Percentiles rank a stretch among this genome's conserved stretches.
Conservation (phyloP, 345 rosid genomes). For the Heritiera littoralis region DNA sequence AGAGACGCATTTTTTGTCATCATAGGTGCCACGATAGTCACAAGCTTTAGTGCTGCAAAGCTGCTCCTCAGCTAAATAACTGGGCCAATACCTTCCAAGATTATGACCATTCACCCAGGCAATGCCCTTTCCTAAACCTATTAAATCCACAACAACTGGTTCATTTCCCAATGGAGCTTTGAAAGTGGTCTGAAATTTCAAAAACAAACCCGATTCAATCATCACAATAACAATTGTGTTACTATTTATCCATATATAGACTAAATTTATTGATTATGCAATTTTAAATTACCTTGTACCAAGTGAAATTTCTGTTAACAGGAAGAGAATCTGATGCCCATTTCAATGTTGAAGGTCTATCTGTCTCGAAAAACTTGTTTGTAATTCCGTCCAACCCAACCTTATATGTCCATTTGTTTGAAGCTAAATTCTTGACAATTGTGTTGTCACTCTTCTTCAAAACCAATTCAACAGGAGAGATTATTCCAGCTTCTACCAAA, state of each 20-base stretch:
- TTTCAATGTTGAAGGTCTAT: neutral
- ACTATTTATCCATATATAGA: neutral
- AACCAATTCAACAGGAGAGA: constrained; percentile 39
- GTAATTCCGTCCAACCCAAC: constrained; percentile 40
- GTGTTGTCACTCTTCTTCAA: neutral
- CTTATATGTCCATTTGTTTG: constrained; percentile 43
- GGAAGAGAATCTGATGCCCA: constrained; percentile 31
- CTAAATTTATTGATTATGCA: too few species aligned
- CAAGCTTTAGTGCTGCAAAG: constrained; percentile 27
- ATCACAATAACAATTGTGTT: too few species aligned
- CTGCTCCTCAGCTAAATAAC: constrained; percentile 1
- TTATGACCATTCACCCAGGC: constrained; percentile 43
- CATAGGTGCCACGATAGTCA: constrained; percentile 34
- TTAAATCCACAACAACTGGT: constrained; percentile 40
- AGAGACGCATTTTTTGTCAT: constrained; percentile 14
- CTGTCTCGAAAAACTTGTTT: neutral
- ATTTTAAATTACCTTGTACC: constrained; percentile 47
- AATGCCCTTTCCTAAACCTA: constrained; percentile 45
- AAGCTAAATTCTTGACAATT: constrained; percentile 24
- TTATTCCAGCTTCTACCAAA: constrained; percentile 22
- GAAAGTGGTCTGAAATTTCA: constrained; percentile 31
- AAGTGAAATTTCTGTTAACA: constrained; percentile 28
- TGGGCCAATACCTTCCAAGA: constrained; percentile 42
- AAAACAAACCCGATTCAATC: neutral
- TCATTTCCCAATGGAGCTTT: constrained; percentile 36